Percentiles rank a stretch among this genome's conserved stretches.
Conservation (phyloP, 805 yeast species). For the Isabelozyma rhagii region DNA sequence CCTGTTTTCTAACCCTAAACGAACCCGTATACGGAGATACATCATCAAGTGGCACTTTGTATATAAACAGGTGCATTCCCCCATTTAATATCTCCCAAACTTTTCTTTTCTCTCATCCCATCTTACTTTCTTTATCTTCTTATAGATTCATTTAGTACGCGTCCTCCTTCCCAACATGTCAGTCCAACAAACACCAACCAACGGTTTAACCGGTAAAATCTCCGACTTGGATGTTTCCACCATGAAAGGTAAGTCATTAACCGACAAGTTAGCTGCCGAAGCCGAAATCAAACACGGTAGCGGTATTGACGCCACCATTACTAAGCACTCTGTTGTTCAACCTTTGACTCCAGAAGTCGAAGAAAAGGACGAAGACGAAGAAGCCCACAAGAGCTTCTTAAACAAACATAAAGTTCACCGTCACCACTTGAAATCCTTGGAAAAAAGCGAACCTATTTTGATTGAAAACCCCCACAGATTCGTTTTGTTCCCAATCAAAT, state of each 20-base stretch:
- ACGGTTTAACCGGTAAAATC: conserved; percentile 45
- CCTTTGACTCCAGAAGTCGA: conserved; percentile 12
- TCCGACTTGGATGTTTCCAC: conserved; percentile 35
- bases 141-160: not conserved
- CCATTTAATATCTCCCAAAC: not conserved
- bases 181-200: conserved; percentile 58
- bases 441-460: conserved; percentile 86
- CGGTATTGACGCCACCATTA: conserved; percentile 19
- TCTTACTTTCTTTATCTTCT: not conserved
- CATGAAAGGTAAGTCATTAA: conserved; percentile 32
- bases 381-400: conserved; percentile 55
- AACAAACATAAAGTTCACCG: conserved; percentile 66
- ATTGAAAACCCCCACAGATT: conserved; percentile 82
- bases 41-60: not conserved
- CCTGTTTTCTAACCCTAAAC: not conserved
- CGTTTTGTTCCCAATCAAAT: conserved; percentile 93
- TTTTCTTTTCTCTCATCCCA: not conserved
- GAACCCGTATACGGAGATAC: not conserved
- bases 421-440: conserved; percentile 67
- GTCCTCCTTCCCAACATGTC: conserved; percentile 33
- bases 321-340: conserved; percentile 18
- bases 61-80: conserved; percentile 1
- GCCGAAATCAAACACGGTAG: conserved; percentile 33
- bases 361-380: conserved; percentile 24
- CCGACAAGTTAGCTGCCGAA: conserved; percentile 42